These are phyloP conservation scores for Pseudevernia furfuracea DNA, from an alignment of 495 filamentous ascomycete genomes.

Conservation along the genomic window DNA sequence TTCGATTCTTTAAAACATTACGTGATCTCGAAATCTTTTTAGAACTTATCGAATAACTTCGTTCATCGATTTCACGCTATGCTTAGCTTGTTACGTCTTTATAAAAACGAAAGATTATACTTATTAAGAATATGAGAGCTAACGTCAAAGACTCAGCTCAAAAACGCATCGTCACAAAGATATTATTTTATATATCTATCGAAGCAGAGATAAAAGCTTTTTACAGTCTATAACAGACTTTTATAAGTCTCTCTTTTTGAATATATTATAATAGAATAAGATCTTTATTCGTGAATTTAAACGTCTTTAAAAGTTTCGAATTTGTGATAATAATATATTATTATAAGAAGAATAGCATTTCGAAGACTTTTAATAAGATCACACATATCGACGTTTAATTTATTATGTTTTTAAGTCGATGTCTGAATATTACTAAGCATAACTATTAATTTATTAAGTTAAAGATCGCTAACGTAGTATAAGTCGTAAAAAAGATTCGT, in stretches of 20 bases:
- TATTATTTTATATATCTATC: neutral
- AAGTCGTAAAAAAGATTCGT: neutral
- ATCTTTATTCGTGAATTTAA: neutral
- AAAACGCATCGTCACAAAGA: neutral
- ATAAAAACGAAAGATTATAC: neutral
- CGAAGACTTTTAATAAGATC: no score
- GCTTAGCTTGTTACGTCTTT: neutral
- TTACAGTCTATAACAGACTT: no score
- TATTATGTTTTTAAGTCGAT: slow-evolving; percentile 8
- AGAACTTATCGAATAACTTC: neutral
- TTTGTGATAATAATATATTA: neutral
- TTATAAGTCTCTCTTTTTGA: neutral
- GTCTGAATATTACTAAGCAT: neutral
- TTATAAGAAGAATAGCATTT: no score
- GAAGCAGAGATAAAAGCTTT: neutral
- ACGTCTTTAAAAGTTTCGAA: neutral
- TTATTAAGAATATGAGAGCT: neutral
- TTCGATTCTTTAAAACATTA: slow-evolving; percentile 5
- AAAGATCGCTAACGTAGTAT: neutral
- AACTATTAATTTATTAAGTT: neutral
- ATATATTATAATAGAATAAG: neutral
- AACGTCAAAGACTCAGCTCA: neutral
- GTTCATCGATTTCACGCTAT: slow-evolving; percentile 3
- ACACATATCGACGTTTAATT: no score
- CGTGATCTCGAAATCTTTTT: slow-evolving; percentile 1